Evolutionary conservation across 768 basidiomycete species (phyloP), one percentile per base, ranked within the genome.

Genomic region (Termitomyces sp.): DNA sequence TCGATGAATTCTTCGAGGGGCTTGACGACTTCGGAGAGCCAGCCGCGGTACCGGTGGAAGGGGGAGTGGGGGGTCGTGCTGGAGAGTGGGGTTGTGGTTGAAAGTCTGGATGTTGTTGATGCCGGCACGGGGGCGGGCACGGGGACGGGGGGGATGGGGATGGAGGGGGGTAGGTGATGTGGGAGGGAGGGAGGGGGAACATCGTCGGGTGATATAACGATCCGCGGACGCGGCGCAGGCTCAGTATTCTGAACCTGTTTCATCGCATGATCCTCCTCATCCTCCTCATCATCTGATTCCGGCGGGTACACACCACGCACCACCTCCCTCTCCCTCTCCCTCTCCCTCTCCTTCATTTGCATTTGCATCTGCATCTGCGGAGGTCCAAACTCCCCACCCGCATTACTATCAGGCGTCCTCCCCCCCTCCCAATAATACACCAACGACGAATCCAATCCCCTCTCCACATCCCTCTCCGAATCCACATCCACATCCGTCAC

Each of bases 1-100:
- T 88, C 81, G 66, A 93, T 88, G 70, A 86, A 90, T 32, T 82
- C 79, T 50, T 80, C 82, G 24, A 87, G 75, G 1, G 87, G 84
- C 42, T 78, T 75, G 32, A 91, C 81, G 16, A 87, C 78, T 15
- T 76, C 78, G 0, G 84, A 84, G 11, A 89, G 76, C 88, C 87
- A 89, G 11, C 84, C 84, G 3, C 80, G 80, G 67, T 88, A 88
- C 6, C 80, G 79, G 35, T 79, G 81, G 59, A 71, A 76, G 3
- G 82, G 81, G 16, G 82, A 76, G 81, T 42, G 39, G 24, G 35
- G 32, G 38, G 44, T 22, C 46, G 40, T 9, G 45, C 24, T 33
- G 8, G 32, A 4, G 38, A 50, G 11, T n/a, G n/a, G n/a, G n/a
- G n/a, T n/a, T n/a, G n/a, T n/a, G n/a, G n/a, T n/a, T n/a, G n/a